Percentiles rank a stretch among this genome's conserved stretches.
Conservation (phyloP, 306 rosid species). For the Vicia villosa region DNA sequence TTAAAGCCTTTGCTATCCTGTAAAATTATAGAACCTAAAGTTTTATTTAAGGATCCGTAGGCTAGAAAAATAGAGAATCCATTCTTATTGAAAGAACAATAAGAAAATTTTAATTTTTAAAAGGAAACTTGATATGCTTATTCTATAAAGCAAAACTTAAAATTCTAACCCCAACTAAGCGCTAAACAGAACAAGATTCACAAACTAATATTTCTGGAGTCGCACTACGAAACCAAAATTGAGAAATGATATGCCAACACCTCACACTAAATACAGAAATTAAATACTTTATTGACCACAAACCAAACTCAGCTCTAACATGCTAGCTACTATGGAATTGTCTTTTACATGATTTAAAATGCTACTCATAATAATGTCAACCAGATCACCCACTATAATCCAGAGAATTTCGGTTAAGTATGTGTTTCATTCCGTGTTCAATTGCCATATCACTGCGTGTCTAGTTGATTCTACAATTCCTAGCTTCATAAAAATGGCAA, state of each 20-base stretch:
- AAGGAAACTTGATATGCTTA: conserved; percentile 7
- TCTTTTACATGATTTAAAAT: conserved; percentile 4
- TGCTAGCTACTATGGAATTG: conserved; percentile 27
- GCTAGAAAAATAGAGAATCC: conserved; percentile 6
- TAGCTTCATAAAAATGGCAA: too few species aligned
- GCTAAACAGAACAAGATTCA: conserved; percentile 25
- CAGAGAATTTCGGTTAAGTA: background rate
- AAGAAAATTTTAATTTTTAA: conserved; percentile 9
- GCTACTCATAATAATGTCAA: background rate
- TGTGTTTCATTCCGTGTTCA: too few species aligned
- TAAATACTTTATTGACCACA: conserved; percentile 8
- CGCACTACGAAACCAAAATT: conserved; percentile 2
- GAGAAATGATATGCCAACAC: conserved; percentile 1
- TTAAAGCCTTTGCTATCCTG: conserved; percentile 78
- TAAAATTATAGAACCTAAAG: conserved; percentile 14
- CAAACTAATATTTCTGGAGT: conserved; percentile 14
- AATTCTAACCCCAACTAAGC: conserved; percentile 26
- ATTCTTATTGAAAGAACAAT: conserved; percentile 12
- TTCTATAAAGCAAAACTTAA: conserved; percentile 6
- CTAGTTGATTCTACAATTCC: too few species aligned
- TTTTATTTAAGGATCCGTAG: conserved; percentile 17
- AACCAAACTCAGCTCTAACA: conserved; percentile 14
- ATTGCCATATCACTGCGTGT: too few species aligned
- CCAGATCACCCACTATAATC: conserved; percentile 15
- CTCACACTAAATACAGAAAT: conserved; percentile 17